These are phyloP conservation scores for Incumbomyces lentus DNA, from an alignment of 2,329 filamentous ascomycete species.

Conservation along the genomic window DNA sequence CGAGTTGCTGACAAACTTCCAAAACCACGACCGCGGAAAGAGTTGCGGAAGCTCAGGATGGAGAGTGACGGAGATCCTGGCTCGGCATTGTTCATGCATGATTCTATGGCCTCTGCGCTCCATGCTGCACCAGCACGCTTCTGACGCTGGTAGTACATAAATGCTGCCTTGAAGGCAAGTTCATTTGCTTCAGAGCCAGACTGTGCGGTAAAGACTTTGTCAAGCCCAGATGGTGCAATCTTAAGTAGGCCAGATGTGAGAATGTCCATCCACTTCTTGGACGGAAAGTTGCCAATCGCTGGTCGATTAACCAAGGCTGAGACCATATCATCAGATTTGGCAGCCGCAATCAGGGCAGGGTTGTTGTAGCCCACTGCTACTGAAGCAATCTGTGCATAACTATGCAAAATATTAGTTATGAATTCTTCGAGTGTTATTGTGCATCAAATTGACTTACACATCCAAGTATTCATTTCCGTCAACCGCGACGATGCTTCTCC, in stretches of 20 bases:
- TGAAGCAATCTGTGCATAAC: constrained; percentile 81
- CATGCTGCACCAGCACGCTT: constrained; percentile 68
- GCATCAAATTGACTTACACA: too few relatives aligned
- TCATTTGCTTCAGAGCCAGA: constrained; percentile 87
- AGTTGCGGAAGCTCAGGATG: constrained; percentile 77
- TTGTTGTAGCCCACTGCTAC: constrained; percentile 92
- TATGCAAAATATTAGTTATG: too few relatives aligned
- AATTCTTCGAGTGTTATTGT: too few relatives aligned
- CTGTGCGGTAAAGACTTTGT: constrained; percentile 83
- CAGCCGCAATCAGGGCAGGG: constrained; percentile 57
- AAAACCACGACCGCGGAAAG: constrained; percentile 83
- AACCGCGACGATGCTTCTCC: too few relatives aligned
- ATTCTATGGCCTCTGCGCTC: constrained; percentile 61
- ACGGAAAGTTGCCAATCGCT: constrained; percentile 62
- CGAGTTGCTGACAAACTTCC: constrained; percentile 78
- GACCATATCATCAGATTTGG: constrained; percentile 66
- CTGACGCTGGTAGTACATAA: constrained; percentile 77
- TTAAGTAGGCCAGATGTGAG: constrained; percentile 68
- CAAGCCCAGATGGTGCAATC: constrained; percentile 67
- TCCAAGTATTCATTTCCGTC: too few relatives aligned
- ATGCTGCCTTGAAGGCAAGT: constrained; percentile 85
- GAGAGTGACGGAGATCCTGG: constrained; percentile 70
- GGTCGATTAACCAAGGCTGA: constrained; percentile 76
- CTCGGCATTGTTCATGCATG: constrained; percentile 67
- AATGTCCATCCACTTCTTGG: constrained; percentile 69